phyloP scores from a whole-genome alignment of 2,329 filamentous ascomycete species.

The Fusarium aywerte region DNA sequence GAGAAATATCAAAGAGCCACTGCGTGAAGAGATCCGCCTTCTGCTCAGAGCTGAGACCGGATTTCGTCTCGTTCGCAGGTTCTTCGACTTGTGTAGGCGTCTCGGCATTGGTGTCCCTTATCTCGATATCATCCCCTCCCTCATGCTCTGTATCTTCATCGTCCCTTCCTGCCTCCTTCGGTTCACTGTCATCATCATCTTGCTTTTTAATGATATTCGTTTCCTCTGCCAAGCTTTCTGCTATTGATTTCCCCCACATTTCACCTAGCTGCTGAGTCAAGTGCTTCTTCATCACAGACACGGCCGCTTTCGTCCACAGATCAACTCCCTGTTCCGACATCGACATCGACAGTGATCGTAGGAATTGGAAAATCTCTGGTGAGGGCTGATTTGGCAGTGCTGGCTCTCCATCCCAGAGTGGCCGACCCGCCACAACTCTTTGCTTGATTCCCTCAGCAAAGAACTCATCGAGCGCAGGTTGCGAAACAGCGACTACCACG shows the following conservation, averaged over 20 bases:
- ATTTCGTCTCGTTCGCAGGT: not conserved
- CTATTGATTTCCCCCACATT: slow-evolving; percentile 59
- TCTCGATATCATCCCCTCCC: not conserved
- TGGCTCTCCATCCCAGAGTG: slow-evolving; percentile 84
- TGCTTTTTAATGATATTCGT: slow-evolving; percentile 17
- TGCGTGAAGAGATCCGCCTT: slow-evolving; percentile 64
- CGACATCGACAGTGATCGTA: slow-evolving; percentile 70
- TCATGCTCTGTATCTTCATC: slow-evolving; percentile 28
- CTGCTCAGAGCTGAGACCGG: slow-evolving; percentile 40
- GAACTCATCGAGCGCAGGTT: slow-evolving; percentile 62
- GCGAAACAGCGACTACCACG: slow-evolving; percentile 65
- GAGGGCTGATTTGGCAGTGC: slow-evolving; percentile 82
- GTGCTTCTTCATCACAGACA: slow-evolving; percentile 69
- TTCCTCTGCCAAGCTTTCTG: slow-evolving; percentile 38
- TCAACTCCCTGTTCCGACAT: slow-evolving; percentile 81
- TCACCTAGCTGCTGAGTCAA: slow-evolving; percentile 63
- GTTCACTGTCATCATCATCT: not conserved
- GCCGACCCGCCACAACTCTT: slow-evolving; percentile 67
- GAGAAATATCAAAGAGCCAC: slow-evolving; percentile 69
- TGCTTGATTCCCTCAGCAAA: slow-evolving; percentile 54
- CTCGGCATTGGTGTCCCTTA: slow-evolving; percentile 25
- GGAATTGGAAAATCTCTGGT: slow-evolving; percentile 75
- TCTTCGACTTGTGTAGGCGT: not conserved
- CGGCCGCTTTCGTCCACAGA: slow-evolving; percentile 80
- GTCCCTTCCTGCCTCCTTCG: not conserved